Evolutionary conservation across 2,329 filamentous ascomycete genomes (phyloP).

Genomic region (Monilinia laxa): DNA sequence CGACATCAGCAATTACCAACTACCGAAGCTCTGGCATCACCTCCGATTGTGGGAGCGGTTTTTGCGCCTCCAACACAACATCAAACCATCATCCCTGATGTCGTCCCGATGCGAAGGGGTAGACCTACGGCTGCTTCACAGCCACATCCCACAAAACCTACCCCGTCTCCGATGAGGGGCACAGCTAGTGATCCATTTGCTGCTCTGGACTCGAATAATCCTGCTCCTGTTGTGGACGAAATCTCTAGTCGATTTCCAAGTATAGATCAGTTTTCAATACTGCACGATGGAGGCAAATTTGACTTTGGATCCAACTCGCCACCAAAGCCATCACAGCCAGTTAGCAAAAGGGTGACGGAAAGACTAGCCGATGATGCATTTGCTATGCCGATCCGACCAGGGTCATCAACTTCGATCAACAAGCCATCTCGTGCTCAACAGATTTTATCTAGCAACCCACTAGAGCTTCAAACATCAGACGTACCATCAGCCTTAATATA

Average conservation of each 20-base stretch:
- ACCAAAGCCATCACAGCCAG: conserved; percentile 48
- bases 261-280: conserved; percentile 85
- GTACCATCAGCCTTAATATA: conserved; percentile 45
- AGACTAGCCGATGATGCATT: conserved; percentile 86
- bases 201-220: conserved; percentile 71
- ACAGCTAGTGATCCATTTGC: conserved; percentile 82
- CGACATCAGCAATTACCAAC: conserved; percentile 60
- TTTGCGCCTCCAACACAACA: conserved; percentile 74
- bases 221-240: conserved; percentile 65
- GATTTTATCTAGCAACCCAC: conserved; percentile 62
- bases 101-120: conserved; percentile 90
- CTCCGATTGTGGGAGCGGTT: conserved; percentile 72
- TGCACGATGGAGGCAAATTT: conserved; percentile 84
- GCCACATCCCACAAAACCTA: conserved; percentile 52
- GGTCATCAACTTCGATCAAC: conserved; percentile 25
- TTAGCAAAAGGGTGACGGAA: conserved; percentile 69
- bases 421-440: conserved; percentile 53
- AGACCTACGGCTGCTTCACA: conserved; percentile 60
- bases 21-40: conserved; percentile 49
- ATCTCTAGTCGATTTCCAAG: conserved; percentile 83
- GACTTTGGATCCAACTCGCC: conserved; percentile 68
- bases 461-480: conserved; percentile 50
- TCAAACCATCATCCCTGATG: conserved; percentile 76
- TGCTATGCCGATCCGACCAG: conserved; percentile 41
- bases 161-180: conserved; percentile 67